Evolutionary conservation across 1,284 basidiomycete genomes (phyloP), one percentile per base, ranked within the genome.

Genomic region (Tilletia setariae): DNA sequence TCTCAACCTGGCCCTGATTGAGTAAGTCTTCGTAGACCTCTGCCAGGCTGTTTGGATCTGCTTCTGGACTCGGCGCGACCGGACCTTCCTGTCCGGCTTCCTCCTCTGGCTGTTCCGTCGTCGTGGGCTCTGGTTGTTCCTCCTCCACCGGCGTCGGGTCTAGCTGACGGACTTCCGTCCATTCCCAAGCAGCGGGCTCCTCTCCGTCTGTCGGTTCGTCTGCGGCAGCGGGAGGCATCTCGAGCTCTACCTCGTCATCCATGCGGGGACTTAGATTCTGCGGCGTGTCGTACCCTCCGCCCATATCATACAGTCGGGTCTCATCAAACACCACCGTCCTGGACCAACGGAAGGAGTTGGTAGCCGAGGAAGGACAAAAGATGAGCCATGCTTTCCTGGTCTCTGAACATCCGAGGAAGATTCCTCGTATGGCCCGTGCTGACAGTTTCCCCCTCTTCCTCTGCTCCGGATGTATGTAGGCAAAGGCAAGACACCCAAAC

Each of bases 351-450:
- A 56, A 28, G 2, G 53, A 7, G 25, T 56, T 56, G 21, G 23
- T 56, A 8, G 53, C 23, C 4, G 53, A 56, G 8, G 53, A 23
- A 28, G 53, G 53, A 23, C 53, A 56, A 19, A 56, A 56, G 4
- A 56, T 28, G 3, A 56, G 25, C 53, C 53, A 56, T 7, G 53
- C 53, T 19, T 23, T 15, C 6, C 25, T 21, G 16, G 25, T 28
- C 25, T 56, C 53, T 3, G 23, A 21, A 28, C 25, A 28, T 21
- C 53, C 53, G 25, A 56, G 53, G 53, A 56, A 56, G 53, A 56
- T 56, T 25, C 21, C 53, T 8, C 53, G 53, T n/a, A 56, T 21
- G 53, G 23, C 53, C 15, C 53, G 11, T 6, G 53, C 53, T 28
- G 53, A 56, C n/a, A 56, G 25, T 19, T 56, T 56, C 15, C 53